phyloP scores from a whole-genome alignment of 768 basidiomycete species.

The Leccinum pellstonianum region DNA sequence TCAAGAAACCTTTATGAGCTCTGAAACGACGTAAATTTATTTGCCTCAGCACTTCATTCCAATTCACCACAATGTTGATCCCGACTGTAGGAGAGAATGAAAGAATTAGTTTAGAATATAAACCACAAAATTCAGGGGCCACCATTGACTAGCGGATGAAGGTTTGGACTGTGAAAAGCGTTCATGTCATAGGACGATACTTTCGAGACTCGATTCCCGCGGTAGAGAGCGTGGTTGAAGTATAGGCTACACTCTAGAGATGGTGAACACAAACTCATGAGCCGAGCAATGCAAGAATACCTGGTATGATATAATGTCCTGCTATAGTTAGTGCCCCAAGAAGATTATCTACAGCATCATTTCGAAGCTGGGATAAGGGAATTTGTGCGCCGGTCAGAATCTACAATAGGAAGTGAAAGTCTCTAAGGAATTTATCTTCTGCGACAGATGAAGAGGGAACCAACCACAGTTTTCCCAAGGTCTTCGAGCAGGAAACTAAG shows the following conservation, averaged over 20 bases:
- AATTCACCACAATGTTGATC: slow-evolving; percentile 86
- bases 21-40: slow-evolving; percentile 74
- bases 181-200: slow-evolving; percentile 78
- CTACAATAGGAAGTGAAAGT: slow-evolving; percentile 36
- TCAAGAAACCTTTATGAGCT: slow-evolving; percentile 66
- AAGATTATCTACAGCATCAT: slow-evolving; percentile 91
- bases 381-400: slow-evolving; percentile 94
- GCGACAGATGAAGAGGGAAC: slow-evolving; percentile 10
- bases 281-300: slow-evolving; percentile 36
- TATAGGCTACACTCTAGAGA: slow-evolving; percentile 77
- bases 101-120: slow-evolving; percentile 1
- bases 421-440: background rate
- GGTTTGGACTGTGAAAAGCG: slow-evolving; percentile 85
- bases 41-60: slow-evolving; percentile 85
- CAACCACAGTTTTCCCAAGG: slow-evolving; percentile 85
- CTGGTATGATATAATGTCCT: slow-evolving; percentile 89
- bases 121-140: background rate
- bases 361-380: slow-evolving; percentile 85
- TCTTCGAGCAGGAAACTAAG: slow-evolving; percentile 91
- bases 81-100: slow-evolving; percentile 55
- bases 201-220: slow-evolving; percentile 85
- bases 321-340: slow-evolving; percentile 88
- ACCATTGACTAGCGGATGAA: slow-evolving; percentile 80
- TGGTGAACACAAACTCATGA: background rate
- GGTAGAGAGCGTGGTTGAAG: slow-evolving; percentile 86